Evolutionary conservation across 2,329 filamentous ascomycete species (phyloP).

Genomic region (Alternaria sp.): DNA sequence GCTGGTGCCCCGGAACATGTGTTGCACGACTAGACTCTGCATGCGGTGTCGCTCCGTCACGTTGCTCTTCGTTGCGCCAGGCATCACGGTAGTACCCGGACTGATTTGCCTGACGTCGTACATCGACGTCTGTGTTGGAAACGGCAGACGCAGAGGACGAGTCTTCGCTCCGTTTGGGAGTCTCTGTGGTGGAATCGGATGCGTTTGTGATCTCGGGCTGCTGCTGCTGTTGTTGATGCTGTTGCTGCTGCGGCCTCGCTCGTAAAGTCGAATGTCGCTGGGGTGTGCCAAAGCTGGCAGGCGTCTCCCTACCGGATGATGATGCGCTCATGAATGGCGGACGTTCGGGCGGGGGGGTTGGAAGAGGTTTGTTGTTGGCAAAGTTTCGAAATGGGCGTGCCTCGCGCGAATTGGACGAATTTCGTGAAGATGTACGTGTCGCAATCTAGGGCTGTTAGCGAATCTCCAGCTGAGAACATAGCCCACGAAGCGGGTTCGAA

Average conservation of each 20-base stretch:
- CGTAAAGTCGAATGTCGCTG: constrained; percentile 22
- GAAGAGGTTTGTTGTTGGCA: constrained; percentile 45
- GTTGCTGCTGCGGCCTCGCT: constrained; percentile 15
- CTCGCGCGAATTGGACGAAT: constrained; percentile 44
- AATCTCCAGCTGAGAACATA: background rate
- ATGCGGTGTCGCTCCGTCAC: constrained; percentile 14
- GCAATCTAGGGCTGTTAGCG: constrained; percentile 38
- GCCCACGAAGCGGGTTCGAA: background rate
- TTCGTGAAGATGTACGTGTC: constrained; percentile 47
- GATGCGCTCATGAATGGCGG: constrained; percentile 32
- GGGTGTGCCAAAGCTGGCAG: constrained; percentile 17
- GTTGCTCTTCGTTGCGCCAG: constrained; percentile 30
- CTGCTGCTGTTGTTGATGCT: background rate
- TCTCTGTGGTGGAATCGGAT: constrained; percentile 28
- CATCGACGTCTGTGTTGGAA: constrained; percentile 23
- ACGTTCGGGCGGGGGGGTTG: constrained; percentile 39
- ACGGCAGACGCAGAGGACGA: constrained; percentile 14
- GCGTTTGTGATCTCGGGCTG: constrained; percentile 24
- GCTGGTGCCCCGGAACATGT: constrained; percentile 20
- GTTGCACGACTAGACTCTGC: constrained; percentile 20
- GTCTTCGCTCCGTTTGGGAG: constrained; percentile 25
- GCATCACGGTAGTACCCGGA: constrained; percentile 29
- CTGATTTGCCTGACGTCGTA: constrained; percentile 22
- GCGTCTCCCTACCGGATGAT: constrained; percentile 19
- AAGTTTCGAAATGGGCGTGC: constrained; percentile 41